These are phyloP conservation scores for Scheffersomyces titani DNA, from an alignment of 1,139 yeast genomes.

Conservation along the genomic window DNA sequence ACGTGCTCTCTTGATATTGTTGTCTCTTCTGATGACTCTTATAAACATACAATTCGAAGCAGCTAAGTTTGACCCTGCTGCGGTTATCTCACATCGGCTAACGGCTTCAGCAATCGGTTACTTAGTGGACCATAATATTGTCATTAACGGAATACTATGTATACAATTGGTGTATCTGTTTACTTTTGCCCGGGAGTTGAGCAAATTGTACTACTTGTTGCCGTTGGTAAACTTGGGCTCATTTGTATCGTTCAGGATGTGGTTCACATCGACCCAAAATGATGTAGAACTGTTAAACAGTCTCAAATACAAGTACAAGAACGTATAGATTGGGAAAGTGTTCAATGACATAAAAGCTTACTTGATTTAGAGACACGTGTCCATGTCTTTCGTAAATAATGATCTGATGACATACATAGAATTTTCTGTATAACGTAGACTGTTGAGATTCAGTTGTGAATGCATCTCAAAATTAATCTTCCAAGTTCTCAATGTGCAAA, in stretches of 20 bases:
- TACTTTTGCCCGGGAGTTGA: background rate
- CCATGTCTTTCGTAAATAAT: background rate
- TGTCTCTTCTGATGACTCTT: constrained; percentile 8
- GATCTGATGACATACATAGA: background rate
- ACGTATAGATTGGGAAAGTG: constrained; percentile 6
- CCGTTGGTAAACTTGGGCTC: constrained; percentile 13
- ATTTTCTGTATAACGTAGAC: no score
- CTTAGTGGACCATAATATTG: background rate
- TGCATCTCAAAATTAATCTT: background rate
- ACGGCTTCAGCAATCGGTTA: background rate
- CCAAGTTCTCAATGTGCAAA: background rate
- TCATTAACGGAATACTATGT: constrained; percentile 11
- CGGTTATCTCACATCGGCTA: background rate
- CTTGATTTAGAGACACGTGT: background rate
- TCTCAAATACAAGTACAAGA: constrained; percentile 14
- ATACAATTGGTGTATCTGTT: constrained; percentile 9
- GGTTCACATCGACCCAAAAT: constrained; percentile 7
- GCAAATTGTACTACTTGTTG: constrained; percentile 10
- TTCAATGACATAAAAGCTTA: background rate
- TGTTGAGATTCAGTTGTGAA: background rate
- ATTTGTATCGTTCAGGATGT: constrained; percentile 12
- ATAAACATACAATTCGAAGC: constrained; percentile 4
- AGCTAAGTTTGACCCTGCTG: background rate
- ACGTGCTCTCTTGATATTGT: constrained; percentile 7
- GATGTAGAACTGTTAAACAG: constrained; percentile 10